Percentiles rank a stretch among this genome's conserved stretches.
Evolutionary conservation across 2,329 filamentous ascomycete species (phyloP).

Genomic region (Cladobotryum protrusum): DNA sequence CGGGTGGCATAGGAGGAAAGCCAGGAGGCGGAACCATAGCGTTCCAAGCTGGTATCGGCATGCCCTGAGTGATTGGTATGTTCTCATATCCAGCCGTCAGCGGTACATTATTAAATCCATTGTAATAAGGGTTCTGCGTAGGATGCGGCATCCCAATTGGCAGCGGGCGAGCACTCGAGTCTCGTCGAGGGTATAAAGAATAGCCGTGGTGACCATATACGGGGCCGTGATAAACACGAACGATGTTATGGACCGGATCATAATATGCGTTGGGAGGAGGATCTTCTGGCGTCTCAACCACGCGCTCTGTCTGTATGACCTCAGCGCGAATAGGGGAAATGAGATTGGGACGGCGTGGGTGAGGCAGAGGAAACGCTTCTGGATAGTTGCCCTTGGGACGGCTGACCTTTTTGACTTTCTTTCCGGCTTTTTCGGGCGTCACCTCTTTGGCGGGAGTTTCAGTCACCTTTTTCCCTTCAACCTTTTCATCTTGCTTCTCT

Average conservation of each 20-base stretch:
- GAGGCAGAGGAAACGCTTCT: constrained; percentile 23
- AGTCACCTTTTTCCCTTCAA: constrained; percentile 2
- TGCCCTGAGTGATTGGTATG: constrained; percentile 26
- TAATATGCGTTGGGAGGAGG: constrained; percentile 55
- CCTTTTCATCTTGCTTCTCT: constrained; percentile 5
- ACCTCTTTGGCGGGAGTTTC: constrained; percentile 3
- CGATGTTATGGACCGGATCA: constrained; percentile 44
- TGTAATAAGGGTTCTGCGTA: constrained; percentile 35
- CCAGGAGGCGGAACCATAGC: constrained; percentile 17
- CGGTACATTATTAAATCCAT: constrained; percentile 29
- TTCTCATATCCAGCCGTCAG: constrained; percentile 19
- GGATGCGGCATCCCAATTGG: constrained; percentile 40
- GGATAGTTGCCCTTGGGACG: constrained; percentile 21
- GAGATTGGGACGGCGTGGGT: constrained; percentile 35
- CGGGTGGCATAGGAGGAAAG: constrained; percentile 13
- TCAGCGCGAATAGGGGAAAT: constrained; percentile 43
- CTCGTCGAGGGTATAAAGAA: constrained; percentile 42
- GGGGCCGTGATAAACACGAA: constrained; percentile 53
- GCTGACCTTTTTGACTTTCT: constrained; percentile 6
- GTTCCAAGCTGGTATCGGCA: constrained; percentile 19
- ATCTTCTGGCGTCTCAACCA: constrained; percentile 46
- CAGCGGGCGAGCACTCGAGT: constrained; percentile 25
- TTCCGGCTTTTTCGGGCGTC: constrained; percentile 12
- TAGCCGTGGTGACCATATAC: constrained; percentile 43
- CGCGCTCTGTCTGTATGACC: constrained; percentile 49